Evolutionary conservation across 108 stramenopile genomes (phyloP).

Genomic region (Craspedostauros australis): DNA sequence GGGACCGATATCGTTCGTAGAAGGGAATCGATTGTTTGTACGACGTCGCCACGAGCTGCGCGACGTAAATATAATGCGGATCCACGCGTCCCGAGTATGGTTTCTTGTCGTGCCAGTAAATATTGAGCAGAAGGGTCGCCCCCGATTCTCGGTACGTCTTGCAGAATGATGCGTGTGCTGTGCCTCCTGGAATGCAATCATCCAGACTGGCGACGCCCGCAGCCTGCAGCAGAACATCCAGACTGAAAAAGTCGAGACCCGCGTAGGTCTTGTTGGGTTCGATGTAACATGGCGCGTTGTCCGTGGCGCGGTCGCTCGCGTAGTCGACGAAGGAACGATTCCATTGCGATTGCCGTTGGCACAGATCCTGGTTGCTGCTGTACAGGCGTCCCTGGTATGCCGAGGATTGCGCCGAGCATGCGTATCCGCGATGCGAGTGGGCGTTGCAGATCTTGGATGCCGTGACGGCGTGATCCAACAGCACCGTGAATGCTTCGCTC

Average conservation of each 20-base stretch:
- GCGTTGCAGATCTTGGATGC: conserved; percentile 13
- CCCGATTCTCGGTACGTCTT: conserved; percentile 17
- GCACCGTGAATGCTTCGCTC: conserved; percentile 16
- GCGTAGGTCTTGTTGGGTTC: conserved; percentile 14
- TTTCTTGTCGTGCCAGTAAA: conserved; percentile 9
- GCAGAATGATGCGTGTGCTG: not conserved
- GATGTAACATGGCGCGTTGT: conserved; percentile 28
- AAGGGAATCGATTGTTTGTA: conserved; percentile 16
- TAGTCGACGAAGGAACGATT: not conserved
- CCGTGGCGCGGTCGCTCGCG: not conserved
- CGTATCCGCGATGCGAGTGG: conserved; percentile 4
- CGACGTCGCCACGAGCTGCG: not conserved
- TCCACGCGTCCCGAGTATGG: conserved; percentile 15
- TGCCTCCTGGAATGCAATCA: not conserved
- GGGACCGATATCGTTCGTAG: conserved; percentile 7
- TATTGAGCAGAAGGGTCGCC: conserved; percentile 10
- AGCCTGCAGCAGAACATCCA: conserved; percentile 21
- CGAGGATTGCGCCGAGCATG: conserved; percentile 12
- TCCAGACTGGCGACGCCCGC: conserved; percentile 14
- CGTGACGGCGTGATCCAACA: conserved; percentile 18
- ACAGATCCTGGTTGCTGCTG: conserved; percentile 1
- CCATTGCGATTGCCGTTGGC: conserved; percentile 2
- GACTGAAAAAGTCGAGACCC: conserved; percentile 25
- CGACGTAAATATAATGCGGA: conserved; percentile 7
- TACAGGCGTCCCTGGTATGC: conserved; percentile 5